These are phyloP conservation scores for Aspergillus ochraceus DNA, from an alignment of 2,329 filamentous ascomycete species.

Conservation along the genomic window DNA sequence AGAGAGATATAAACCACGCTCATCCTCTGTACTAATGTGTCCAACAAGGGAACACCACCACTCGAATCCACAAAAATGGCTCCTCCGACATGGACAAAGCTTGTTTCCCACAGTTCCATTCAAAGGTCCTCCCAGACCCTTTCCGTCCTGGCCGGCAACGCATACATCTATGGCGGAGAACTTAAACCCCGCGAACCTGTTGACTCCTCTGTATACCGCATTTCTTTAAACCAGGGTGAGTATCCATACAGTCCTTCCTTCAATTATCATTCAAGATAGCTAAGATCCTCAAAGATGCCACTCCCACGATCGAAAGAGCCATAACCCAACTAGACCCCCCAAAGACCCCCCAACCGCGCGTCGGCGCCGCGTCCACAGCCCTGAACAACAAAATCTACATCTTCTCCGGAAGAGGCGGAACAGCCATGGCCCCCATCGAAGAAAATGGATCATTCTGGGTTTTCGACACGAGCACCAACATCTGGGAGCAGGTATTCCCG, in stretches of 20 bases:
- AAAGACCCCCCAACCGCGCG: slow-evolving; percentile 62
- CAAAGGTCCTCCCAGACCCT: slow-evolving; percentile 71
- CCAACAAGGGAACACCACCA: too few species aligned
- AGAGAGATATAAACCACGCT: too few species aligned
- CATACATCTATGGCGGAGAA: slow-evolving; percentile 78
- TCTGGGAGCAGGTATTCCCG: slow-evolving; percentile 67
- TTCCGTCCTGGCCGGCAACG: slow-evolving; percentile 58
- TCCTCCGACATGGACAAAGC: slow-evolving; percentile 22
- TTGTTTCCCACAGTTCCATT: slow-evolving; percentile 23
- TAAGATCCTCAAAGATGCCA: not conserved
- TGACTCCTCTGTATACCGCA: slow-evolving; percentile 70
- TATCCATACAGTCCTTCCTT: not conserved
- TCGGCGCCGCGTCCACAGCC: slow-evolving; percentile 70
- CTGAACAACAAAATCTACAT: slow-evolving; percentile 72
- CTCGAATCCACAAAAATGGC: too few species aligned
- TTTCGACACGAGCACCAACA: slow-evolving; percentile 64
- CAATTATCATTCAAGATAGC: too few species aligned
- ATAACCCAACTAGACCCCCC: slow-evolving; percentile 2
- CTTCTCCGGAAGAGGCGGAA: slow-evolving; percentile 75
- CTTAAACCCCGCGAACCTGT: slow-evolving; percentile 63
- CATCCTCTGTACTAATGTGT: too few species aligned
- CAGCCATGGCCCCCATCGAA: slow-evolving; percentile 68
- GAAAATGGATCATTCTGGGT: slow-evolving; percentile 75
- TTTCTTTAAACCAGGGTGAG: slow-evolving; percentile 50
- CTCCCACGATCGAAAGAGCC: not conserved